Evolutionary conservation across 1,284 basidiomycete genomes (phyloP).

Genomic region (Rhodotorula sp.): DNA sequence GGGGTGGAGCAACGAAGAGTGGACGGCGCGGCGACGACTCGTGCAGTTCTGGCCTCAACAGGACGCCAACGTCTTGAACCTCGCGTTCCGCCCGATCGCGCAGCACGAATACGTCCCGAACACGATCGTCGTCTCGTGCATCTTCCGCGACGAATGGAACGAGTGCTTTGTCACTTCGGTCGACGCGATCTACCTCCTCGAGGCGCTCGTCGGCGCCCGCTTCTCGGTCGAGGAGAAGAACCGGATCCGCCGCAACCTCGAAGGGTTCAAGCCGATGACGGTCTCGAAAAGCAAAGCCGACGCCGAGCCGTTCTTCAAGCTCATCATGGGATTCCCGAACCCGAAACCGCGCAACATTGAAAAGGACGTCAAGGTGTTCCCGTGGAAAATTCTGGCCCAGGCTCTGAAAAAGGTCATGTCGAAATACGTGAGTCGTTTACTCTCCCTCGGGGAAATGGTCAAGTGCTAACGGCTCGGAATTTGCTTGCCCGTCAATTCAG

Average conservation of each 20-base stretch:
- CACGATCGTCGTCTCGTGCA: slow-evolving; percentile 70
- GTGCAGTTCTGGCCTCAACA: slow-evolving; percentile 58
- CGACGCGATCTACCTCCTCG: slow-evolving; percentile 89
- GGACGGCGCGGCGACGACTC: slow-evolving; percentile 54
- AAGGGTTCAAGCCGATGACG: slow-evolving; percentile 86
- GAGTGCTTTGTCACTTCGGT: slow-evolving; percentile 85
- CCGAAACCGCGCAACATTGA: slow-evolving; percentile 96
- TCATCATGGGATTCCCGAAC: slow-evolving; percentile 91
- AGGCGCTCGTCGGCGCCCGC: slow-evolving; percentile 75
- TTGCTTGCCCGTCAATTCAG: slow-evolving; percentile 7
- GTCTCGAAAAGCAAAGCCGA: slow-evolving; percentile 81
- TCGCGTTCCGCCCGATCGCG: slow-evolving; percentile 54
- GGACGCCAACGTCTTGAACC: slow-evolving; percentile 55
- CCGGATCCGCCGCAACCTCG: slow-evolving; percentile 86
- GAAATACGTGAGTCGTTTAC: slow-evolving; percentile 57
- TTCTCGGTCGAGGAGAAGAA: slow-evolving; percentile 97
- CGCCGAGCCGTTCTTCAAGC: slow-evolving; percentile 81
- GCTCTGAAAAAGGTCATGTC: slow-evolving; percentile 88
- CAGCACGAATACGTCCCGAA: slow-evolving; percentile 53
- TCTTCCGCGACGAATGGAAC: slow-evolving; percentile 75
- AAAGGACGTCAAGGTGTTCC: slow-evolving; percentile 96
- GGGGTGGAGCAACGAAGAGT: slow-evolving; percentile 58
- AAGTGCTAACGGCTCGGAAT: background rate
- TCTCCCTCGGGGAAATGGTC: background rate
- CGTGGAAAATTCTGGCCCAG: slow-evolving; percentile 77